Evolutionary conservation across 2,329 filamentous ascomycete species (phyloP).

Genomic region (Botryotinia calthae): DNA sequence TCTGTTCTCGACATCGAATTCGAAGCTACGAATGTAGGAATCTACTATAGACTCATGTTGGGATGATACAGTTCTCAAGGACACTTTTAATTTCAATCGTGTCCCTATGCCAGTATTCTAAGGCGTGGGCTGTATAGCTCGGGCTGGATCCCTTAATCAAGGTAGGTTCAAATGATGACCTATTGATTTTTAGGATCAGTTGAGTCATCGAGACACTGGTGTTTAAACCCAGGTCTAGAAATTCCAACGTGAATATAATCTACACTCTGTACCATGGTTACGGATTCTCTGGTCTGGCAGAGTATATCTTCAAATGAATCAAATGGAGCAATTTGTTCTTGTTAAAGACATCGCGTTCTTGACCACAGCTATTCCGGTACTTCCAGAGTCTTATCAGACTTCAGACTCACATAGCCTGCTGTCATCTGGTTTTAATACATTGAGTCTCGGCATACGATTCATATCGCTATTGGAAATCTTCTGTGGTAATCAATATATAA

Average conservation of each 20-base stretch:
- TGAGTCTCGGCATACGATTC: neutral
- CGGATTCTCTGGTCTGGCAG: neutral
- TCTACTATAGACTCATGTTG: no score
- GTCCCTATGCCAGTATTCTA: neutral
- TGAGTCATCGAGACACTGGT: no score
- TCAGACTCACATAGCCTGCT: neutral
- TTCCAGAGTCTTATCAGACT: neutral
- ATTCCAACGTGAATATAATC: neutral
- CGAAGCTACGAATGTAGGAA: neutral
- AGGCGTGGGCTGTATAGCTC: no score
- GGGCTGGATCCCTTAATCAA: neutral
- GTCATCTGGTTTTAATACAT: neutral
- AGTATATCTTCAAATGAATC: neutral
- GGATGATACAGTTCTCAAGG: no score
- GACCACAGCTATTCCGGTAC: neutral
- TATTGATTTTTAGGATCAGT: neutral
- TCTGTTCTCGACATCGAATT: neutral
- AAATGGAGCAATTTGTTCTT: neutral
- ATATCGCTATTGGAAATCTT: neutral
- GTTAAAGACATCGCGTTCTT: neutral
- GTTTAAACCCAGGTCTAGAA: neutral
- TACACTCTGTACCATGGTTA: no score
- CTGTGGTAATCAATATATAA: neutral
- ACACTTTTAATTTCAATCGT: neutral
- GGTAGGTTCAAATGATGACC: neutral